Conservation (phyloP, 1,139 yeast species). For the Torulaspora pretoriensis region DNA sequence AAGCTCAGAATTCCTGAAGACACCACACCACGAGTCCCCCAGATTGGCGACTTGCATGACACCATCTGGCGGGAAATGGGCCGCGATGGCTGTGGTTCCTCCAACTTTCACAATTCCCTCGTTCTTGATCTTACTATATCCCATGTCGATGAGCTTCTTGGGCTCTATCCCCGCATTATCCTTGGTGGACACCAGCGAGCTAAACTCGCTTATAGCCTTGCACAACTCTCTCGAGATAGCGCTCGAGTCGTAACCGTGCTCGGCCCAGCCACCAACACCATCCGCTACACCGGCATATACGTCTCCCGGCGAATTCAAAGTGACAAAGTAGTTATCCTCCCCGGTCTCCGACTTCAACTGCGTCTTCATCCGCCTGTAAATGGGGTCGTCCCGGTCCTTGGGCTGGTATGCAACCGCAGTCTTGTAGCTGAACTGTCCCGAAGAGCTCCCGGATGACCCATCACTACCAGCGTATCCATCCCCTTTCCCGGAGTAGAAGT, state of each 20-base stretch:
- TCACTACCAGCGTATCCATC: constrained; percentile 7
- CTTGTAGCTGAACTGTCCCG: constrained; percentile 39
- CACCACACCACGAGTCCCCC: constrained; percentile 95
- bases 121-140: constrained; percentile 50
- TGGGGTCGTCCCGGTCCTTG: constrained; percentile 54
- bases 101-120: constrained; percentile 76
- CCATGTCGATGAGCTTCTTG: constrained; percentile 46
- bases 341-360: constrained; percentile 60
- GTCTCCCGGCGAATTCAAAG: constrained; percentile 39
- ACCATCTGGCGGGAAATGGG: constrained; percentile 58
- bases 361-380: constrained; percentile 37
- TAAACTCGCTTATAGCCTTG: constrained; percentile 37
- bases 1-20: constrained; percentile 63
- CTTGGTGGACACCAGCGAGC: constrained; percentile 20
- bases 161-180: constrained; percentile 39
- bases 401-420: constrained; percentile 71
- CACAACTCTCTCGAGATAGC: constrained; percentile 74
- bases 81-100: constrained; percentile 92
- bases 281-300: constrained; percentile 84
- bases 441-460: constrained; percentile 7
- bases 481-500: constrained; percentile 14
- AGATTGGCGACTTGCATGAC: constrained; percentile 66
- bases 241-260: constrained; percentile 83
- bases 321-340: constrained; percentile 76
- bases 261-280: constrained; percentile 98